These are phyloP conservation scores for Penicillium digitatum DNA, from an alignment of 2,329 filamentous ascomycete species.

Conservation along the genomic window DNA sequence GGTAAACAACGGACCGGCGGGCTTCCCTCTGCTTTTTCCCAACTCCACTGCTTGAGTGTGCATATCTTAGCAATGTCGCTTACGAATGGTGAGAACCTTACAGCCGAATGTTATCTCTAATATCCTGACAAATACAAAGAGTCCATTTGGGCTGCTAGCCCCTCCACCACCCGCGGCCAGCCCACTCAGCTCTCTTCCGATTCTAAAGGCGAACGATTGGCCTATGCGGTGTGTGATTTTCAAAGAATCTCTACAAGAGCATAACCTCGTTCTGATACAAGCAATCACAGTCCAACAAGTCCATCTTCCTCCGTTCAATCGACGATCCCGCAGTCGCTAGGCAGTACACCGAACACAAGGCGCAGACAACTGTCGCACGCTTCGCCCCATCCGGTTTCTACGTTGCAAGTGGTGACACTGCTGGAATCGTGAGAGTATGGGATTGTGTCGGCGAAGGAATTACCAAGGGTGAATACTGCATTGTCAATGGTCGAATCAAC, in stretches of 20 bases:
- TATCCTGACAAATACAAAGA: conserved; percentile 43
- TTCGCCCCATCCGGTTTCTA: conserved; percentile 95
- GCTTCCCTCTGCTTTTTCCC: background rate
- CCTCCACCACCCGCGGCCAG: conserved; percentile 77
- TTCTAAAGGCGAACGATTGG: conserved; percentile 82
- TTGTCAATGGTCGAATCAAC: conserved; percentile 91
- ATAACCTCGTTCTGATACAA: background rate
- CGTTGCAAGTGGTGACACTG: conserved; percentile 83
- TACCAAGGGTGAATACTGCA: conserved; percentile 90
- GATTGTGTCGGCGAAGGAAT: conserved; percentile 79
- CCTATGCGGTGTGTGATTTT: conserved; percentile 70
- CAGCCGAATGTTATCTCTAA: background rate
- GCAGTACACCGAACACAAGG: conserved; percentile 89
- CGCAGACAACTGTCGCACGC: conserved; percentile 82
- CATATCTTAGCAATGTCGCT: conserved; percentile 40
- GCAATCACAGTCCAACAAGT: conserved; percentile 76
- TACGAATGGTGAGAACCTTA: conserved; percentile 37
- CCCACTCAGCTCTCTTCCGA: conserved; percentile 86
- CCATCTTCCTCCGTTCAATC: conserved; percentile 91
- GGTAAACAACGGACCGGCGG: conserved; percentile 15
- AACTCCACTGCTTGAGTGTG: conserved; percentile 7
- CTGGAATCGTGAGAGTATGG: conserved; percentile 85
- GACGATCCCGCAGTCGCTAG: conserved; percentile 79
- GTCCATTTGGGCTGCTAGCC: conserved; percentile 77
- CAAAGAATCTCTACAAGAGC: background rate